These are phyloP conservation scores for Solanum virginianum DNA, from an alignment of 257 asterid species.

Conservation along the genomic window DNA sequence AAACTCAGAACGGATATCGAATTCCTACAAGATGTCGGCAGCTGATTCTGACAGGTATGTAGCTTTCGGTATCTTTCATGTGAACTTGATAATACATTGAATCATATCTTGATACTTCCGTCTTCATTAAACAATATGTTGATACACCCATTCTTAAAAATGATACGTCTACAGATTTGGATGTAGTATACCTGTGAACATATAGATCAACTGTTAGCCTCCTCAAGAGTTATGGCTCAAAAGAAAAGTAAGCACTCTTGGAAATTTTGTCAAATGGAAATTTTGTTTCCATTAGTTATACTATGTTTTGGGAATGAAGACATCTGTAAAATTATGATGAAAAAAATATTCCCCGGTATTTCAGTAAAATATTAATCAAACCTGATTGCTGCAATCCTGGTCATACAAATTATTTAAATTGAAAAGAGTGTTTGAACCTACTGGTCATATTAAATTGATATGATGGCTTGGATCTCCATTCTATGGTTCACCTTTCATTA, in stretches of 20 bases:
- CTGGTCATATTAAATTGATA: background rate
- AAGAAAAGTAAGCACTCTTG: background rate
- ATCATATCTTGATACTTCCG: background rate
- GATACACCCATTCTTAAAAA: background rate
- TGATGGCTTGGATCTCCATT: background rate
- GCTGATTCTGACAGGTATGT: constrained; percentile 37
- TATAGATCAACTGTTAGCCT: no score
- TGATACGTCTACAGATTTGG: background rate
- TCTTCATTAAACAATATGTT: background rate
- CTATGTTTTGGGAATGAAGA: background rate
- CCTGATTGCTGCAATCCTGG: background rate
- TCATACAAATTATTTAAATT: background rate
- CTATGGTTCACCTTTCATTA: background rate
- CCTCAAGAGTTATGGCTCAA: background rate
- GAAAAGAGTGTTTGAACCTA: background rate
- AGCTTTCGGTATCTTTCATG: background rate
- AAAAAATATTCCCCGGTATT: background rate
- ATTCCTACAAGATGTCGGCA: constrained; percentile 19
- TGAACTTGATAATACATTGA: background rate
- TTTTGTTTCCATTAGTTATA: background rate
- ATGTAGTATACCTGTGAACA: no score
- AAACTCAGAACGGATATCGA: constrained; percentile 21
- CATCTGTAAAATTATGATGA: background rate
- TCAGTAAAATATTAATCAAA: background rate
- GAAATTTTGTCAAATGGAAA: background rate